Evolutionary conservation across 768 basidiomycete genomes (phyloP).

Genomic region (Serendipita sp.): DNA sequence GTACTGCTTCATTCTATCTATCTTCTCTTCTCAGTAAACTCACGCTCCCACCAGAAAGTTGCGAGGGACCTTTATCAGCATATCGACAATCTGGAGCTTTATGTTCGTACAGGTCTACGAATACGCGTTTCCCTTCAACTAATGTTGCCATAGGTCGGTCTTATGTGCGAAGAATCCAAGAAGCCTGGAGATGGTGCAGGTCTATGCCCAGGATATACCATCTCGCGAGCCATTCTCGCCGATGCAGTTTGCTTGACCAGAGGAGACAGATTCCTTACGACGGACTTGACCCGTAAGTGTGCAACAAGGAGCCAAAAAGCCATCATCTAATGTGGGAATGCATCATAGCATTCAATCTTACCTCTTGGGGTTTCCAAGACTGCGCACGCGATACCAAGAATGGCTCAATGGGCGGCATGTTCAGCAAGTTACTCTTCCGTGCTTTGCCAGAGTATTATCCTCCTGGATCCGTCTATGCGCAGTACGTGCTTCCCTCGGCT

Average conservation of each 20-base stretch:
- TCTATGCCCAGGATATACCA: constrained; percentile 68
- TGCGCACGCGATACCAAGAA: constrained; percentile 46
- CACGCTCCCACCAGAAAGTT: constrained; percentile 26
- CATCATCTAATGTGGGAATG: neutral
- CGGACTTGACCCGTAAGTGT: constrained; percentile 55
- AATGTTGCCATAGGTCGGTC: constrained; percentile 28
- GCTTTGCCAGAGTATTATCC: constrained; percentile 56
- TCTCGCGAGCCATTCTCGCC: constrained; percentile 67
- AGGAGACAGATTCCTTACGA: constrained; percentile 66
- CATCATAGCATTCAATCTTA: constrained; percentile 46
- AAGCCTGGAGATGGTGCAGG: constrained; percentile 49
- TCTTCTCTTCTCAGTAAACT: constrained; percentile 1
- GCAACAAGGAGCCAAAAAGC: neutral
- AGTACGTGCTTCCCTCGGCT: constrained; percentile 16
- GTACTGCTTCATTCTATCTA: constrained; percentile 12
- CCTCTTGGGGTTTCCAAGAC: constrained; percentile 65
- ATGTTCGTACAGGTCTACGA: constrained; percentile 28
- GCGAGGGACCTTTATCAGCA: constrained; percentile 52
- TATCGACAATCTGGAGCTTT: constrained; percentile 65
- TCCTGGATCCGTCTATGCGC: constrained; percentile 46
- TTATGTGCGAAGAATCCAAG: constrained; percentile 63
- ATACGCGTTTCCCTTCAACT: neutral
- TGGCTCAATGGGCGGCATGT: constrained; percentile 60
- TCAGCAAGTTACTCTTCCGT: constrained; percentile 56
- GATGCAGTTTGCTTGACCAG: constrained; percentile 62